Evolutionary conservation across 805 yeast genomes (phyloP).

Genomic region (Nakazawaea pomicola): DNA sequence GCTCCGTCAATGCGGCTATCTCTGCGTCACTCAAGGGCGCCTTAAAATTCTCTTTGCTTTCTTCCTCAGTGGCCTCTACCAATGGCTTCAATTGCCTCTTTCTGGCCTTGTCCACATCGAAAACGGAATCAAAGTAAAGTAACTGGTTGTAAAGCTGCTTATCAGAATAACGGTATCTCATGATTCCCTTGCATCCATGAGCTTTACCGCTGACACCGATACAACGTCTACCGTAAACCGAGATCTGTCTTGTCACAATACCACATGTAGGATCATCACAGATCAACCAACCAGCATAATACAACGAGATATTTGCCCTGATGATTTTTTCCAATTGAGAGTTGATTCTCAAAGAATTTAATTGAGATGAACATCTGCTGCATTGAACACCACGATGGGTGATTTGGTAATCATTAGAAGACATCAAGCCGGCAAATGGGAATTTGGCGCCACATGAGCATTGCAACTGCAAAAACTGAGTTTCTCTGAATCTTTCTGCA

Average conservation of each 20-base stretch:
- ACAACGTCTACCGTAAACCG: constrained; percentile 87
- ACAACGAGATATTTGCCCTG: constrained; percentile 62
- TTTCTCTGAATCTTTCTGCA: constrained; percentile 70
- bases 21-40: constrained; percentile 40
- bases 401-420: constrained; percentile 55
- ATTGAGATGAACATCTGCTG: constrained; percentile 45
- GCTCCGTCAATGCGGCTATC: constrained; percentile 71
- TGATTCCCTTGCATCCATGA: constrained; percentile 70
- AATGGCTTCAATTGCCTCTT: constrained; percentile 50
- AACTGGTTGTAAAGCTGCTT: constrained; percentile 83
- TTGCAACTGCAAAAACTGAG: constrained; percentile 46
- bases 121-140: constrained; percentile 69
- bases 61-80: constrained; percentile 37
- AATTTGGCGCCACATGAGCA: constrained; percentile 65
- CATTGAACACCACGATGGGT: constrained; percentile 72
- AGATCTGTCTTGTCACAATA: constrained; percentile 71
- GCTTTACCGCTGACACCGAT: constrained; percentile 59
- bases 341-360: constrained; percentile 53
- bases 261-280: constrained; percentile 89
- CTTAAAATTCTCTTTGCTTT: constrained; percentile 19
- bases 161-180: constrained; percentile 73
- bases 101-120: constrained; percentile 78
- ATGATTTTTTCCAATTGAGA: constrained; percentile 73
- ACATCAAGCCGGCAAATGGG: constrained; percentile 69
- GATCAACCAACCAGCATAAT: constrained; percentile 79